Percentiles rank a stretch among this genome's conserved stretches.
phyloP scores from a whole-genome alignment of 2,329 filamentous ascomycete genomes.

The Colletotrichum tofieldiae region DNA sequence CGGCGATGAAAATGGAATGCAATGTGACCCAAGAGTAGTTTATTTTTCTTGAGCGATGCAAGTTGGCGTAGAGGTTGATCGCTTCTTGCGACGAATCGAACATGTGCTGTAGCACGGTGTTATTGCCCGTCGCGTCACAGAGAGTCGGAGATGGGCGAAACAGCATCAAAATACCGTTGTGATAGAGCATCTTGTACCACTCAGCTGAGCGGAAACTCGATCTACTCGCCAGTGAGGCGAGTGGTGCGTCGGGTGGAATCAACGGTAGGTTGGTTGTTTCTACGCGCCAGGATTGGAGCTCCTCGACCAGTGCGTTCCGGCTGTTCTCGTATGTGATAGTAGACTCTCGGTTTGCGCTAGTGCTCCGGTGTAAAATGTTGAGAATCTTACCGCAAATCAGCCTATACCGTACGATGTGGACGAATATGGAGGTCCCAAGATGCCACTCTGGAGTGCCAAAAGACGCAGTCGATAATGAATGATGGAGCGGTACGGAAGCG shows the following conservation, averaged over 20 bases:
- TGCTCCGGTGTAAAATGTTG: conserved; percentile 52
- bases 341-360: conserved; percentile 41
- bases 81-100: conserved; percentile 57
- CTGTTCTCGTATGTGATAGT: conserved; percentile 41
- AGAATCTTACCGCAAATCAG: conserved; percentile 58
- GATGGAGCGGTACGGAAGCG: conserved; percentile 4
- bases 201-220: conserved; percentile 59
- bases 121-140: conserved; percentile 47
- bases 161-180: conserved; percentile 60
- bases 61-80: conserved; percentile 59
- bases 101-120: conserved; percentile 53
- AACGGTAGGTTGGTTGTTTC: conserved; percentile 49
- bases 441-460: conserved; percentile 21
- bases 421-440: conserved; percentile 51
- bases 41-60: conserved; percentile 61
- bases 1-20: conserved; percentile 64
- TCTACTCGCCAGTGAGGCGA: conserved; percentile 45
- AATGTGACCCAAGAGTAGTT: conserved; percentile 67
- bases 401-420: conserved; percentile 58
- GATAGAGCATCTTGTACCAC: conserved; percentile 61
- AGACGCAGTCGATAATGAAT: neutral
- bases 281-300: conserved; percentile 52
- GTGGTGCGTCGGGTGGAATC: conserved; percentile 45
- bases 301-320: conserved; percentile 48
- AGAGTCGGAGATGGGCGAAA: conserved; percentile 58